Evolutionary conservation across 2,329 filamentous ascomycete genomes (phyloP).

Genomic region (Cladosporium austrohemisphaericum): DNA sequence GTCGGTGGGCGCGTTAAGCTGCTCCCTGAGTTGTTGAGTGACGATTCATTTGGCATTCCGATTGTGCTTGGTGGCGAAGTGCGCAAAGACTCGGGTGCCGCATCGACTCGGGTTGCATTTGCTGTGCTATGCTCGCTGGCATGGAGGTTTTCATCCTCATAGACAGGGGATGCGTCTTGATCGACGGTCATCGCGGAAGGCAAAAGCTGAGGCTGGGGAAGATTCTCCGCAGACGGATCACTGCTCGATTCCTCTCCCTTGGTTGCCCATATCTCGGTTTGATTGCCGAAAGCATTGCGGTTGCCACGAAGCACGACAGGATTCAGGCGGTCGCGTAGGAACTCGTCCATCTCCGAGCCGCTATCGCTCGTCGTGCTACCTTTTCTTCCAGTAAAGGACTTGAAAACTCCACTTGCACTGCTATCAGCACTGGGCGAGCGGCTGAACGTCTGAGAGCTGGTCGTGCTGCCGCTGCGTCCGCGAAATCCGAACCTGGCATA

Average conservation of each 20-base stretch:
- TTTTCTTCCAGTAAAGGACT: slow-evolving; percentile 38
- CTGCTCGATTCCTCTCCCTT: slow-evolving; percentile 11
- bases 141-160: background rate
- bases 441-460: slow-evolving; percentile 45
- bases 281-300: slow-evolving; percentile 35
- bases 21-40: background rate
- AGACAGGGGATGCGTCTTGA: background rate
- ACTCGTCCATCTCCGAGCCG: slow-evolving; percentile 43
- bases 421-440: slow-evolving; percentile 45
- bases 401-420: slow-evolving; percentile 34
- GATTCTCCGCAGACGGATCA: slow-evolving; percentile 22
- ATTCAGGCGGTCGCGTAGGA: slow-evolving; percentile 42
- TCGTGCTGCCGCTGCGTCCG: slow-evolving; percentile 60
- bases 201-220: slow-evolving; percentile 25
- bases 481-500: slow-evolving; percentile 66
- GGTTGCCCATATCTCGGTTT: background rate
- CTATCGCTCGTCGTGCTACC: slow-evolving; percentile 42
- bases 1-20: slow-evolving; percentile 16
- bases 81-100: background rate
- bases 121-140: slow-evolving; percentile 17
- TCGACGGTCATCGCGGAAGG: slow-evolving; percentile 27
- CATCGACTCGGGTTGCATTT: background rate
- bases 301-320: slow-evolving; percentile 45
- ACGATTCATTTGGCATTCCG: background rate
- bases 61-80: background rate